phyloP scores from a whole-genome alignment of 306 rosid genomes.

The Elaeagnus macrophylla region DNA sequence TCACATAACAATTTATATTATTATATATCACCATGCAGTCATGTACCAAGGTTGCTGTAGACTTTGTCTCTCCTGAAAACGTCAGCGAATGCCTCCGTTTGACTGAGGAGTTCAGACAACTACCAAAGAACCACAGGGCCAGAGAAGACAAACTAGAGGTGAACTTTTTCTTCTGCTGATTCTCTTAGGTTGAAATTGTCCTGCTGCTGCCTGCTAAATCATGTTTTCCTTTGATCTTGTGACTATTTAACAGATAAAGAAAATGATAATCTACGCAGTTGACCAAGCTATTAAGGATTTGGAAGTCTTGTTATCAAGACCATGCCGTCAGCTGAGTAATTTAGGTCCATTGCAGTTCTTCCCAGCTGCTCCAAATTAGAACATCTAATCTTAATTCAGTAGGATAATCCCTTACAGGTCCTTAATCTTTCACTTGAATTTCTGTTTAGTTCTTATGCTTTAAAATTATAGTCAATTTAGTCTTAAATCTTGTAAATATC shows the following conservation, averaged over 20 bases:
- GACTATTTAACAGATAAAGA: constrained; percentile 47
- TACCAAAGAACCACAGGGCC: constrained; percentile 63
- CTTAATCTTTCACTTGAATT: too few relatives aligned
- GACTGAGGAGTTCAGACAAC: constrained; percentile 58
- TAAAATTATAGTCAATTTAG: too few relatives aligned
- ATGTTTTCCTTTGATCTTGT: too few relatives aligned
- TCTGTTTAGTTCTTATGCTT: too few relatives aligned
- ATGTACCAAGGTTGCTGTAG: constrained; percentile 76
- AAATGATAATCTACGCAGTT: constrained; percentile 62
- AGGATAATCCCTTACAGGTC: background rate
- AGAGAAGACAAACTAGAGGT: constrained; percentile 94
- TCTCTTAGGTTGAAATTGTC: constrained; percentile 11
- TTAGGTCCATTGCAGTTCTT: background rate
- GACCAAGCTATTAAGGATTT: constrained; percentile 49
- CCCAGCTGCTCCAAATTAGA: background rate
- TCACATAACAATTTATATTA: too few relatives aligned
- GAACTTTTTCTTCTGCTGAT: background rate
- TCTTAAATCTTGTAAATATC: too few relatives aligned
- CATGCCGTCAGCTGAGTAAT: too few relatives aligned
- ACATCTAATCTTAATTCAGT: too few relatives aligned
- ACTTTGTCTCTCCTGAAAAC: constrained; percentile 78
- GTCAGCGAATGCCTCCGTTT: constrained; percentile 64
- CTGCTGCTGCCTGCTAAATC: too few relatives aligned
- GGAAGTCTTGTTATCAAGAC: constrained; percentile 14
- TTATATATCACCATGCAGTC: constrained; percentile 37